These are phyloP conservation scores for Neofusicoccum ribis DNA, from an alignment of 2,329 filamentous ascomycete genomes.

Conservation along the genomic window DNA sequence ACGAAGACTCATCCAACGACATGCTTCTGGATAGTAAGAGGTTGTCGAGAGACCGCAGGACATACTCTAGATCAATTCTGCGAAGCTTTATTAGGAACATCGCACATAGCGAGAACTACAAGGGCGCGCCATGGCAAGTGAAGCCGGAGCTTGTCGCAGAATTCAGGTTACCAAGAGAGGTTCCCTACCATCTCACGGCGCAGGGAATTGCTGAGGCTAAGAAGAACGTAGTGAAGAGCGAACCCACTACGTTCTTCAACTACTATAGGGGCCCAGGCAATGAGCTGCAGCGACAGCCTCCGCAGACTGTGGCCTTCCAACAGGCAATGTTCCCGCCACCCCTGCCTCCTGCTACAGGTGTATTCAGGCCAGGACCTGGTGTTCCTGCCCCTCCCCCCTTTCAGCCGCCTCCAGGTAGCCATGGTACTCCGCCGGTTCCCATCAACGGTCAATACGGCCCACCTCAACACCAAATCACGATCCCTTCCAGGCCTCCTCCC, in stretches of 20 bases:
- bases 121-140: conserved; percentile 93
- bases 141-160: conserved; percentile 80
- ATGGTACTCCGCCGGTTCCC: neutral
- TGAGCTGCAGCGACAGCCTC: conserved; percentile 13
- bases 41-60: conserved; percentile 81
- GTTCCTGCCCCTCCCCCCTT: conserved; percentile 9
- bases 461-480: conserved; percentile 1
- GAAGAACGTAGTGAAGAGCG: conserved; percentile 62
- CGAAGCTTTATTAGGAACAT: conserved; percentile 94
- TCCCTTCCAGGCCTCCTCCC: conserved; percentile 7
- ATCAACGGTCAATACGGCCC: conserved; percentile 14
- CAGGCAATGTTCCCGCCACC: neutral
- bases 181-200: conserved; percentile 57
- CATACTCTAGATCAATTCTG: conserved; percentile 92
- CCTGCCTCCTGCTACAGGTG: neutral
- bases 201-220: conserved; percentile 46
- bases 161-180: conserved; percentile 83
- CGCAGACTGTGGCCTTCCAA: conserved; percentile 9
- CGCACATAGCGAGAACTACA: conserved; percentile 88
- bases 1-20: conserved; percentile 36
- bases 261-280: conserved; percentile 12
- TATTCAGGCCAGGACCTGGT: conserved; percentile 11
- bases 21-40: conserved; percentile 55
- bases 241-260: conserved; percentile 17
- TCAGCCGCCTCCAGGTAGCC: neutral